phyloP scores from a whole-genome alignment of 163 green algal species.

The Coccomyxa subellipsoidea region DNA sequence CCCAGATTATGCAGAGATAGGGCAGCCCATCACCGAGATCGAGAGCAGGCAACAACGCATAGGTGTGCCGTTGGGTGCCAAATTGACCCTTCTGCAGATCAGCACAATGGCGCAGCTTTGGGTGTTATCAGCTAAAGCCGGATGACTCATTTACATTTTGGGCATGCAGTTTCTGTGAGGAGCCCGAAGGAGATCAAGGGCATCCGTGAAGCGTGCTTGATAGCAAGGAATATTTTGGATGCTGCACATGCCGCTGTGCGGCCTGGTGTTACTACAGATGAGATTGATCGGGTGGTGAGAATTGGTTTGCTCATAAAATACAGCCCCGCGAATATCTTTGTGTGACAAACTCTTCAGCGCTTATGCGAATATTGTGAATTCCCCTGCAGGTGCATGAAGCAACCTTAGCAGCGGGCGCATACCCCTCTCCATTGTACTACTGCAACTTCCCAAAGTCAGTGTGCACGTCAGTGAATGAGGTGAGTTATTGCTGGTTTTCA shows the following conservation, averaged over 20 bases:
- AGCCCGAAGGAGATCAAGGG: conserved; percentile 58
- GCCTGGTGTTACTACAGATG: conserved; percentile 90
- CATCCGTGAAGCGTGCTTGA: conserved; percentile 73
- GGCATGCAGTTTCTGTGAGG: conserved; percentile 52
- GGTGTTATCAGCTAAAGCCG: no score
- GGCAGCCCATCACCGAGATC: conserved; percentile 57
- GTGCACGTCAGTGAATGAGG: conserved; percentile 96
- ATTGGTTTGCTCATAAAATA: no score
- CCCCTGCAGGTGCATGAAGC: conserved; percentile 83
- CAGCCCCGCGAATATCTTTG: no score
- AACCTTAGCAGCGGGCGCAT: conserved; percentile 78
- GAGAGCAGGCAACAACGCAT: conserved; percentile 68
- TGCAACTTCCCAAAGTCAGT: conserved; percentile 95
- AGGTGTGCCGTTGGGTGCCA: conserved; percentile 28
- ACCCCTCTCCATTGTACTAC: conserved; percentile 96
- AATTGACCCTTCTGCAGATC: no score
- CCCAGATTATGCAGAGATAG: conserved; percentile 70
- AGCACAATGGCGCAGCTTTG: no score
- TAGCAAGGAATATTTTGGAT: conserved; percentile 74
- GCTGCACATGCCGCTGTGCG: conserved; percentile 60
- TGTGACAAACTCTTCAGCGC: no score
- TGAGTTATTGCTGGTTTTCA: conserved; percentile 13
- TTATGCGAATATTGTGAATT: no score
- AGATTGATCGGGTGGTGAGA: conserved; percentile 84
- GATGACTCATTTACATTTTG: no score